Evolutionary conservation across 2,329 filamentous ascomycete genomes (phyloP).

Genomic region (Chrysoporthe austroafricana): DNA sequence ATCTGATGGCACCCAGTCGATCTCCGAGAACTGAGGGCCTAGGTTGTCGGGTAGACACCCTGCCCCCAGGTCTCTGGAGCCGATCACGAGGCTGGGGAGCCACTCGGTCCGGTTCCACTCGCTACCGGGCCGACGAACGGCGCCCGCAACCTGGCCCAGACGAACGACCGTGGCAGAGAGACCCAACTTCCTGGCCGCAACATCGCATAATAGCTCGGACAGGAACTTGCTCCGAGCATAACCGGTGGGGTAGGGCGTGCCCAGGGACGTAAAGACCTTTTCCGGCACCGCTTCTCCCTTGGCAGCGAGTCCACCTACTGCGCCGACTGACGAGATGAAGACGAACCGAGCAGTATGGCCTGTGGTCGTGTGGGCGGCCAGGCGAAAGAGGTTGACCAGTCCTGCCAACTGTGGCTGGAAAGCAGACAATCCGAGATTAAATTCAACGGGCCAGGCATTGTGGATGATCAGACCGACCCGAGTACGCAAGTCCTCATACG

Average conservation of each 20-base stretch:
- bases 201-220: slow-evolving; percentile 38
- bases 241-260: slow-evolving; percentile 23
- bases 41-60: slow-evolving; percentile 32
- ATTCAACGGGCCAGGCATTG: neutral
- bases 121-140: slow-evolving; percentile 2
- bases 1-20: slow-evolving; percentile 53
- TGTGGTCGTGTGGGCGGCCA: no score
- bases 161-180: slow-evolving; percentile 38
- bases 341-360: no score
- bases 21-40: slow-evolving; percentile 36
- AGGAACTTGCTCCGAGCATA: slow-evolving; percentile 45
- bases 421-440: neutral
- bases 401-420: neutral
- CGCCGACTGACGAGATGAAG: no score
- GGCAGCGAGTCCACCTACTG: slow-evolving; percentile 31
- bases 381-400: neutral
- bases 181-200: slow-evolving; percentile 35
- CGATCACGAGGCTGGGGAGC: slow-evolving; percentile 14
- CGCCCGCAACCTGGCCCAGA: slow-evolving; percentile 42
- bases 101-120: slow-evolving; percentile 15
- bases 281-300: no score
- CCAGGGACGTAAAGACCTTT: no score
- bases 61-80: slow-evolving; percentile 1
- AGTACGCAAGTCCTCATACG: neutral
- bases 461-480: neutral